Percentiles rank a stretch among this genome's conserved stretches.
These are phyloP conservation scores for Halophytophthora polymorphica DNA, from an alignment of 352 stramenopile species.

Conservation along the genomic window DNA sequence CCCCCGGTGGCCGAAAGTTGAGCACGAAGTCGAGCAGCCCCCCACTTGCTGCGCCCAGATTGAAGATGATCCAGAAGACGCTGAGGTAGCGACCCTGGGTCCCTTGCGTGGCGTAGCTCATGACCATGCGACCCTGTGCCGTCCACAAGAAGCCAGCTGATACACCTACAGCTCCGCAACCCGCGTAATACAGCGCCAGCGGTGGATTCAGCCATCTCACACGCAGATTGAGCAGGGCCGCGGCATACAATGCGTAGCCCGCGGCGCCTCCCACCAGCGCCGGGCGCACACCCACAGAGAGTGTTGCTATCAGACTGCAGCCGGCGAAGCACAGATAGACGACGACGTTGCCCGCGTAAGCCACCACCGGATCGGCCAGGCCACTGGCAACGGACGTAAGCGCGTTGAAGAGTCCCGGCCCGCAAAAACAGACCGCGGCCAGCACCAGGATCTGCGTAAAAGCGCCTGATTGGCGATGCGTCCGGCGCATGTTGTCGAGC, in stretches of 20 bases:
- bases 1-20: constrained; percentile 21
- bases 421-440: constrained; percentile 46
- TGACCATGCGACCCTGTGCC: constrained; percentile 63
- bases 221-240: constrained; percentile 46
- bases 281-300: constrained; percentile 37
- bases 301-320: constrained; percentile 42
- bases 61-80: constrained; percentile 84
- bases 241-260: constrained; percentile 57
- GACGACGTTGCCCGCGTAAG: constrained; percentile 38
- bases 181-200: constrained; percentile 8
- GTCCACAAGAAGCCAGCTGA: constrained; percentile 77
- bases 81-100: constrained; percentile 56
- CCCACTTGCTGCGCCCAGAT: constrained; percentile 60
- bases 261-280: constrained; percentile 50
- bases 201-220: constrained; percentile 4
- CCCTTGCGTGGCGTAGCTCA: constrained; percentile 45
- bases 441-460: constrained; percentile 33
- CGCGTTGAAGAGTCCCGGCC: constrained; percentile 53
- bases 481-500: too few species aligned
- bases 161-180: constrained; percentile 44
- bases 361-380: constrained; percentile 32
- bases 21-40: constrained; percentile 59
- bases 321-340: constrained; percentile 65
- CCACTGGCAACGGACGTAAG: constrained; percentile 44
- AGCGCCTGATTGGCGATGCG: not conserved